phyloP scores from a whole-genome alignment of 2,329 filamentous ascomycete genomes.

The Neofusicoccum sp. region DNA sequence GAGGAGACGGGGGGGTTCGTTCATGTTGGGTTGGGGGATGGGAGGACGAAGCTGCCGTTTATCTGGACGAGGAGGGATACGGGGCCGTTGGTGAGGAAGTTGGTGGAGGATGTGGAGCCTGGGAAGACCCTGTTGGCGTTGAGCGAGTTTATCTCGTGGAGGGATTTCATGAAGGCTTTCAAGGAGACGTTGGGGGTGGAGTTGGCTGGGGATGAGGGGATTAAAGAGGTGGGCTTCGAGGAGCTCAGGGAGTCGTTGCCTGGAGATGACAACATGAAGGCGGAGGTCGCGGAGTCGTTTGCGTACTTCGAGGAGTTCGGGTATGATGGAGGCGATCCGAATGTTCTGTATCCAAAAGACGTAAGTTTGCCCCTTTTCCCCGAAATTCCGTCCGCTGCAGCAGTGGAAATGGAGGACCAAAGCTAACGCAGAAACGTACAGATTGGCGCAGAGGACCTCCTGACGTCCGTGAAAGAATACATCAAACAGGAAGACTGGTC shows the following conservation, averaged over 20 bases:
- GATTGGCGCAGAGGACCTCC: conserved; percentile 23
- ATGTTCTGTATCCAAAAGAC: conserved; percentile 31
- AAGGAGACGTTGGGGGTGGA: conserved; percentile 16
- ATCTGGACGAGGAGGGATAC: conserved; percentile 22
- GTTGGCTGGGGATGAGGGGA: conserved; percentile 27
- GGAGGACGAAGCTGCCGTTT: conserved; percentile 36
- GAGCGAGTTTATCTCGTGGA: neutral
- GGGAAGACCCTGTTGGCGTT: neutral
- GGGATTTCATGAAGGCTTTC: neutral
- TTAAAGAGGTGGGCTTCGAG: neutral
- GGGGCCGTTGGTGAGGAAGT: neutral
- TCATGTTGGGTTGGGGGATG: conserved; percentile 21
- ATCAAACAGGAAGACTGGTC: conserved; percentile 29
- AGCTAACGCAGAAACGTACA: neutral
- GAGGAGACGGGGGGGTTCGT: neutral
- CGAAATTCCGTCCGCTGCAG: too few relatives aligned
- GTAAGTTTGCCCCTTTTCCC: neutral
- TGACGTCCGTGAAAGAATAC: conserved; percentile 29
- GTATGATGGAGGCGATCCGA: conserved; percentile 36
- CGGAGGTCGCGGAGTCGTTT: conserved; percentile 34
- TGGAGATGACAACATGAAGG: conserved; percentile 23
- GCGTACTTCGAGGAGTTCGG: conserved; percentile 37
- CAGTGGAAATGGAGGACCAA: neutral
- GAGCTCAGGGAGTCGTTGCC: conserved; percentile 26
- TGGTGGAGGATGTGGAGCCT: neutral